These are phyloP conservation scores for Syncephalastrum racemosum DNA, from an alignment of 371 early-diverging fungal genomes.

Conservation along the genomic window DNA sequence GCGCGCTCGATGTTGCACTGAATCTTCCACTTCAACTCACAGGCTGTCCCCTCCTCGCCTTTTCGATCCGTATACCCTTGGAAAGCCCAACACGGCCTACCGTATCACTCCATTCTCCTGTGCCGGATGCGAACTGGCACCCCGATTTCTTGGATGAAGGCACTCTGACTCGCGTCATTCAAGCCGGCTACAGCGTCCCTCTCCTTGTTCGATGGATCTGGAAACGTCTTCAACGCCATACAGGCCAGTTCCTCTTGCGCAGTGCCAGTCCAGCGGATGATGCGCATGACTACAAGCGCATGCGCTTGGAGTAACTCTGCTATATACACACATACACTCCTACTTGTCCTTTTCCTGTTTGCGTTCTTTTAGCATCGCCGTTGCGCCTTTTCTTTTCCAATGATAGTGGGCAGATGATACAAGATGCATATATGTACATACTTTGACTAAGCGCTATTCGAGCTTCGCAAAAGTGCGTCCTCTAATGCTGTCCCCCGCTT, in stretches of 20 bases:
- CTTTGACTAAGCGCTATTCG: too few relatives aligned
- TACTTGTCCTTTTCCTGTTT: too few relatives aligned
- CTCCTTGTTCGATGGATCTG: conserved; percentile 33
- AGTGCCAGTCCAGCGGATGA: background rate
- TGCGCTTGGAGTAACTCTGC: too few relatives aligned
- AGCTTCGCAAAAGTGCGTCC: too few relatives aligned
- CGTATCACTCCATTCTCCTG: conserved; percentile 26
- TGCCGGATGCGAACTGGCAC: conserved; percentile 30
- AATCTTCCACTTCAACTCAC: conserved; percentile 33
- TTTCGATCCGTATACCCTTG: conserved; percentile 39
- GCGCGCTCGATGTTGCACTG: conserved; percentile 23
- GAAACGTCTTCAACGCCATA: conserved; percentile 25
- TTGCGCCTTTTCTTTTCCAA: background rate
- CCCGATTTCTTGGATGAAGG: conserved; percentile 36
- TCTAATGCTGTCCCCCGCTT: too few relatives aligned
- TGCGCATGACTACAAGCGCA: background rate
- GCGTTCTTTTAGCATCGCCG: background rate
- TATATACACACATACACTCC: too few relatives aligned
- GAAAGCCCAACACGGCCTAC: conserved; percentile 31
- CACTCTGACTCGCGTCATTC: conserved; percentile 32
- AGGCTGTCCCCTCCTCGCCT: conserved; percentile 22
- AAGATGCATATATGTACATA: too few relatives aligned
- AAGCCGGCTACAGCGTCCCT: conserved; percentile 28
- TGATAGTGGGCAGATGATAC: background rate
- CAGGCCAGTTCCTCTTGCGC: conserved; percentile 4